phyloP scores from a whole-genome alignment of 1,139 yeast genomes.

The Pichia terricola region DNA sequence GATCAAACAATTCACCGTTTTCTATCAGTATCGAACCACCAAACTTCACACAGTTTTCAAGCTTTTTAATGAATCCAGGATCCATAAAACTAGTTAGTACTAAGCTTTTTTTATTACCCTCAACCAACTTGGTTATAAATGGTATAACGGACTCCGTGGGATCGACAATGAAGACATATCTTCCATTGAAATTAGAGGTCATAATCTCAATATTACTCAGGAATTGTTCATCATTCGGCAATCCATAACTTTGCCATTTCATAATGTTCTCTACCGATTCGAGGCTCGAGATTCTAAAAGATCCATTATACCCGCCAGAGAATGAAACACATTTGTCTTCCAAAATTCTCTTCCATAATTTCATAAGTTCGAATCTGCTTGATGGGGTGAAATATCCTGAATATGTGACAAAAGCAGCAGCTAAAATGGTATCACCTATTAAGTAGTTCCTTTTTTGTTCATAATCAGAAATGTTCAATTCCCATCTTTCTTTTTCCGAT shows the following conservation, averaged over 20 bases:
- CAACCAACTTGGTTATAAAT: conserved; percentile 28
- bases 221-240: conserved; percentile 49
- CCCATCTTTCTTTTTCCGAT: conserved; percentile 74
- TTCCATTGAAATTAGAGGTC: conserved; percentile 22
- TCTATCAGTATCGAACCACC: conserved; percentile 67
- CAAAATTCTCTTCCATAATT: conserved; percentile 36
- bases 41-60: conserved; percentile 76
- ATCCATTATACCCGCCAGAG: conserved; percentile 21
- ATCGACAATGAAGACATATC: conserved; percentile 60
- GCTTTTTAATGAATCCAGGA: conserved; percentile 53
- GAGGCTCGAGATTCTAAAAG: conserved; percentile 14
- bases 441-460: conserved; percentile 36
- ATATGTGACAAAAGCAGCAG: conserved; percentile 55
- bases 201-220: conserved; percentile 57
- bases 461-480: conserved; percentile 43
- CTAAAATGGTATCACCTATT: conserved; percentile 57
- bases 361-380: conserved; percentile 32
- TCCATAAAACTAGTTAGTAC: conserved; percentile 64
- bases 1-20: conserved; percentile 77
- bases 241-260: conserved; percentile 44
- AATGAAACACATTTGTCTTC: conserved; percentile 22
- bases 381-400: conserved; percentile 53
- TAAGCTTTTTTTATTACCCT: conserved; percentile 29
- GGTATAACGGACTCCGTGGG: conserved; percentile 48
- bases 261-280: conserved; percentile 33